phyloP scores from a whole-genome alignment of 495 filamentous ascomycete genomes.

The Halenospora varia region DNA sequence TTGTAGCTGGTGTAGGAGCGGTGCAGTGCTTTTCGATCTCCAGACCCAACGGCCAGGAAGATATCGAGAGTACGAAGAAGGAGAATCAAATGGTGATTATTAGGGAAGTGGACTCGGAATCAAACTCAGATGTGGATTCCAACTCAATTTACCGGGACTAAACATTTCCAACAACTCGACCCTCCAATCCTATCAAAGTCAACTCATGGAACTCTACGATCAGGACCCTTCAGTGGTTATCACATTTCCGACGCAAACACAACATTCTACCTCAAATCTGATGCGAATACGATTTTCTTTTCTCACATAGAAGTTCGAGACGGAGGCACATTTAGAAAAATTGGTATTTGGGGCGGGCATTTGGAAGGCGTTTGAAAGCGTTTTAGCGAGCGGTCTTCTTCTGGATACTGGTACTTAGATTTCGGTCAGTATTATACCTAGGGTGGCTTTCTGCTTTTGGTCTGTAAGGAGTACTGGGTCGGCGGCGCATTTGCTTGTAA shows the following conservation, averaged over 20 bases:
- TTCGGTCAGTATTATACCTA: background rate
- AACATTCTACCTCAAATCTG: too few relatives aligned
- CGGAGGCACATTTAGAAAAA: background rate
- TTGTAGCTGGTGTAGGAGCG: constrained; percentile 71
- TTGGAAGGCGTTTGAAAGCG: constrained; percentile 5
- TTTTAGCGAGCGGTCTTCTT: constrained; percentile 11
- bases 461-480: too few relatives aligned
- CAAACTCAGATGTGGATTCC: background rate
- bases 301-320: background rate
- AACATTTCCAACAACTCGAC: background rate
- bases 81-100: background rate
- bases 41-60: background rate
- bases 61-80: background rate
- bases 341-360: background rate
- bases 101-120: background rate
- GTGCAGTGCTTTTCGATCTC: constrained; percentile 9
- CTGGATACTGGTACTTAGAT: background rate
- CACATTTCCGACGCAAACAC: too few relatives aligned
- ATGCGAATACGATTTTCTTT: too few relatives aligned
- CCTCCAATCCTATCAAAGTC: too few relatives aligned
- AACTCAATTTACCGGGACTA: background rate
- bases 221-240: too few relatives aligned
- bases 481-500: too few relatives aligned
- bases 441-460: background rate
- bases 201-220: too few relatives aligned